Base-by-base conservation (phyloP, 2,329 filamentous ascomycete genomes). In the Nothophaeocryptopus gaeumannii region DNA sequence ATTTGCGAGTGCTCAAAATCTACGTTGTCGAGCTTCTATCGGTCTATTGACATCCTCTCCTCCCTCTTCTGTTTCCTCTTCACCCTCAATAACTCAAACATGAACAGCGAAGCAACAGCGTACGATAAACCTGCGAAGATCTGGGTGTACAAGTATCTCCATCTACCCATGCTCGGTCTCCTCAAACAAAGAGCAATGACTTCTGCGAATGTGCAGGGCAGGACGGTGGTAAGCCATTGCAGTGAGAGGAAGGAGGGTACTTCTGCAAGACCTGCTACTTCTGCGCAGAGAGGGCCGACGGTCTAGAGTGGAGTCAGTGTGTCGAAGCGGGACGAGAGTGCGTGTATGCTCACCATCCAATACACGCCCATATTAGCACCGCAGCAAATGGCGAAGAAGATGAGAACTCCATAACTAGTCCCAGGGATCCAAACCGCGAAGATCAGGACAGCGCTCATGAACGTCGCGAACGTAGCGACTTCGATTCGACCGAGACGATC, bases 361-460 rank as follows among this genome's bases (percentile, higher is more conserved):
- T 76, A 77, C 0, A 73, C 68, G 0, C 77, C 76, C 26, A 75
- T 59, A 7, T 74, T 70, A 5, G 70, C 69, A 2, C 77, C 77
- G 45, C 64, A 63, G 0, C 74, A 30, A 8, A 78, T 53, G 0
- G 69, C 68, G 50, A 76, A 77, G 47, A 77, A 66, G 1, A 75
- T 56, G 1, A 72, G 60, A 8, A 75, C 55, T 1, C 67, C 74
- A 45, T 69, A 78, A 5, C 62, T 67, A 2, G 60, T 67, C 3
- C 73, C 70, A 2, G 73, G 73, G 1, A 76, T 63, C 77, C 77
- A 79, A 15, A 78, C 63, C 0, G 66, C 71, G 52, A 74, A 73
- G 36, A 68, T 62, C 5, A 63, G 45, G 5, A 78, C 10, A 15
- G 65, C 64, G 41, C 70, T 71, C n/a, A 69, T 42, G 8, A 74